Conservation (phyloP, 306 rosid genomes). For the Lagenaria siceraria region DNA sequence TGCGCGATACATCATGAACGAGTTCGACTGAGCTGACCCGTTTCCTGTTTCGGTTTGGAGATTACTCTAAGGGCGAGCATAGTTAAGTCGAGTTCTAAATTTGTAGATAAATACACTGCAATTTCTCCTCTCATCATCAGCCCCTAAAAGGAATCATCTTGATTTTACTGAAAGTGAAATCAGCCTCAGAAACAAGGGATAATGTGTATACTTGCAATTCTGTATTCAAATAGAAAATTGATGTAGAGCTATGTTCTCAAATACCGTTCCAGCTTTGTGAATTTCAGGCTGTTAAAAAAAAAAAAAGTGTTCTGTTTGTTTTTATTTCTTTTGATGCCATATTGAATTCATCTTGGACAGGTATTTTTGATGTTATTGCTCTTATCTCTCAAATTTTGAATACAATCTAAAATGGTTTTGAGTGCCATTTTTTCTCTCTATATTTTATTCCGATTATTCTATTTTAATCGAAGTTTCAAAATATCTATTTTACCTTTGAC, state of each 20-base stretch:
- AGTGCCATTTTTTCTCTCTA: not conserved
- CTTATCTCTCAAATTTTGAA: not conserved
- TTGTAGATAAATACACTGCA: not conserved
- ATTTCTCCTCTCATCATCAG: not conserved
- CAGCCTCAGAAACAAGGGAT: not conserved
- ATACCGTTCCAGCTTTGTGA: not conserved
- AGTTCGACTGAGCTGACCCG: not conserved
- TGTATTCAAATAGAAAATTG: not conserved
- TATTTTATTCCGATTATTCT: not conserved
- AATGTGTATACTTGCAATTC: not conserved
- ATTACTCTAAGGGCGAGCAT: not conserved
- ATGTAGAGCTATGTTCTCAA: not conserved
- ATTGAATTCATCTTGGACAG: not conserved
- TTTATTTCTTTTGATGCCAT: not conserved
- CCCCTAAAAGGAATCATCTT: not conserved
- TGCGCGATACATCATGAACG: conserved; percentile 35
- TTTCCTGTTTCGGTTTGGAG: not conserved
- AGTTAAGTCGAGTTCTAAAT: not conserved
- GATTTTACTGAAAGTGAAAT: not conserved
- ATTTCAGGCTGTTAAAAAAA: not conserved
- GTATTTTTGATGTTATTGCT: not conserved
- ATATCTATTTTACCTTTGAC: not conserved
- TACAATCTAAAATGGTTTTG: not conserved
- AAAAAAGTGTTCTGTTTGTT: no score
- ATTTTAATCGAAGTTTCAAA: not conserved